Percentiles rank a stretch among this genome's conserved stretches.
These are phyloP conservation scores for Hermanozyma aechmeae DNA, from an alignment of 805 yeast genomes.

Conservation along the genomic window DNA sequence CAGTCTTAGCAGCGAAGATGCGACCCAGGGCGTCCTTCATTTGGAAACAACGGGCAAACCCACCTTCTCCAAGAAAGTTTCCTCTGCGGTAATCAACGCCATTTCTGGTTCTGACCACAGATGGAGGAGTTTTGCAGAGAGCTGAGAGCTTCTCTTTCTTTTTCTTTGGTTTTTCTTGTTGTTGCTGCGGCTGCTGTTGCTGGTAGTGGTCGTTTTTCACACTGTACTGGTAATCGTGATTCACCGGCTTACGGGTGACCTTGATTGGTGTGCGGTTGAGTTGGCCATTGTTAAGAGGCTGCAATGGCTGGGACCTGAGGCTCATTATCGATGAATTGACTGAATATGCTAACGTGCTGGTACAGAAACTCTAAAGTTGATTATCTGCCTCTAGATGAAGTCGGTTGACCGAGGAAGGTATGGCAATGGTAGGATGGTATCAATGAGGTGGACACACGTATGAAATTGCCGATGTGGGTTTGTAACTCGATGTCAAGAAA, in stretches of 20 bases:
- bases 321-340: constrained; percentile 4
- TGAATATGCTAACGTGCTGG: too few species aligned
- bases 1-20: constrained; percentile 92
- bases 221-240: constrained; percentile 9
- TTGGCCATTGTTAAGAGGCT: constrained; percentile 45
- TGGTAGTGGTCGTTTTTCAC: constrained; percentile 5
- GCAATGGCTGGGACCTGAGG: constrained; percentile 36
- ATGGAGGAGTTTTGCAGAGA: constrained; percentile 93
- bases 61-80: constrained; percentile 91
- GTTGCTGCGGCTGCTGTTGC: constrained; percentile 7
- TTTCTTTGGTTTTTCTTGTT: constrained; percentile 32
- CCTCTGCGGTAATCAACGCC: constrained; percentile 92
- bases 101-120: constrained; percentile 74
- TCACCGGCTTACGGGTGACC: constrained; percentile 12
- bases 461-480: too few species aligned
- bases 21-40: constrained; percentile 85
- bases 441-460: too few species aligned
- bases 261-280: constrained; percentile 41
- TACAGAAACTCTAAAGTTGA: too few species aligned
- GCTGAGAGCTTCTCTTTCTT: constrained; percentile 85
- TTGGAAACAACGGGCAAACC: constrained; percentile 97
- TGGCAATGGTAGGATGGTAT: too few species aligned
- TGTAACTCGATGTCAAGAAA: too few species aligned
- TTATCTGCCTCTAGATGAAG: too few species aligned
- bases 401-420: too few species aligned